Evolutionary conservation across 495 filamentous ascomycete species (phyloP), one percentile per base, ranked within the genome.

Genomic region (Neurospora sp.): DNA sequence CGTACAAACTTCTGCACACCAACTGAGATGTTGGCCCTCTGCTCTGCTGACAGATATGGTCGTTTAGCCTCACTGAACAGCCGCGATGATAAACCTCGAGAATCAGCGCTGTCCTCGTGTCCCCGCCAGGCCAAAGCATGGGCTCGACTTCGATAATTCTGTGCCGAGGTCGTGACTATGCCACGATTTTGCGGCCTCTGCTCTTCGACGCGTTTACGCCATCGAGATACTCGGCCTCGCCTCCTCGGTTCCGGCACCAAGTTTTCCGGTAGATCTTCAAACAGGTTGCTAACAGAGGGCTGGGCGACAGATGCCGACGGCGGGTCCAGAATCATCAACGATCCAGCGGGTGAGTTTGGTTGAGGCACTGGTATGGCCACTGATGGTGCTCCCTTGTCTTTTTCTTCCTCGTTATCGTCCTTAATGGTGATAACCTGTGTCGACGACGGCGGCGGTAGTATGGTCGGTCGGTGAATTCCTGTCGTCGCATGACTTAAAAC

Each of bases 1-100:
- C 72, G 71, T 5, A 81, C 21, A 28, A 75, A 66, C n/a, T 71
- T 45, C 2, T 75, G 75, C 4, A 54, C 72, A 3, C 72, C 72
- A 36, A 71, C 69, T 2, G 75, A n/a, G 21, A 83, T 75, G 9
- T 73, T 73, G 15, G 73, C 62, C 17, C 83, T 77, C 5, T 74
- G 73, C 1, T 72, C 40, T 1, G 79, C 78, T 4, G 77, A 31
- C 6, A 80, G 39, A 69, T 86, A 86, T 10, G 84, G 84, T 8
- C 73, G 78, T 10, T 73, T 39, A 2, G 21, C 39, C 8, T 72
- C 34, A 4, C 72, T 70, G 39, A 78, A 72, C 71, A 72, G 78
- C 6, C 37, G 62, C 0, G 71, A 70, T 38, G 5, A 10, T 9
- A 7, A 37, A 31, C n/a, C 43, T 5, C 31, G 5, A 31, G 34